Percentiles rank a stretch among this genome's conserved stretches.
Conservation (phyloP, 73 alveolate genomes). For the Paramecium octaurelia region DNA sequence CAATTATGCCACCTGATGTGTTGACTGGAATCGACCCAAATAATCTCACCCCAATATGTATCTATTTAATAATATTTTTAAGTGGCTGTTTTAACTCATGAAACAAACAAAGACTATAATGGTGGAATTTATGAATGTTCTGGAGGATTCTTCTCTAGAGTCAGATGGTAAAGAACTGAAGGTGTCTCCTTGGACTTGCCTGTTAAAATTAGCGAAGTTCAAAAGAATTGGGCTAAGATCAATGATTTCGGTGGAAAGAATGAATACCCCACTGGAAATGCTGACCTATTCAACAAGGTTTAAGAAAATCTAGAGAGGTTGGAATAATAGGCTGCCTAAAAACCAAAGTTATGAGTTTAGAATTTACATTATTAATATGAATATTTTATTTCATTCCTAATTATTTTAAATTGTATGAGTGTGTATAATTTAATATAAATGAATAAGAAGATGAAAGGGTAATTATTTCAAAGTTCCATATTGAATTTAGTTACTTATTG, state of each 20-base stretch:
- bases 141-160: constrained; percentile 76
- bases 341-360: constrained; percentile 49
- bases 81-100: constrained; percentile 82
- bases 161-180: constrained; percentile 80
- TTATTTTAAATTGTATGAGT: neutral
- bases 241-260: constrained; percentile 62
- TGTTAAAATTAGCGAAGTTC: constrained; percentile 72
- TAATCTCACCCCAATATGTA: constrained; percentile 76
- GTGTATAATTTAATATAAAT: neutral
- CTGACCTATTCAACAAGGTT: constrained; percentile 59
- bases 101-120: constrained; percentile 18
- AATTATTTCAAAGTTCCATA: too few relatives aligned
- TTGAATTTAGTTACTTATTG: too few relatives aligned
- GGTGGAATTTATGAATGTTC: constrained; percentile 83
- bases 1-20: constrained; percentile 71
- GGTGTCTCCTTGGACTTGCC: constrained; percentile 62
- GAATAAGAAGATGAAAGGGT: neutral
- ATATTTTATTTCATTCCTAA: neutral
- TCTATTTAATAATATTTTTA: neutral
- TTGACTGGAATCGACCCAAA: constrained; percentile 71
- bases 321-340: constrained; percentile 24
- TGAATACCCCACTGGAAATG: constrained; percentile 54
- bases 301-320: constrained; percentile 33
- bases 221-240: constrained; percentile 66
- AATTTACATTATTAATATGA: neutral